Base-by-base conservation (phyloP, 768 basidiomycete genomes). In the Russula dissimulans region DNA sequence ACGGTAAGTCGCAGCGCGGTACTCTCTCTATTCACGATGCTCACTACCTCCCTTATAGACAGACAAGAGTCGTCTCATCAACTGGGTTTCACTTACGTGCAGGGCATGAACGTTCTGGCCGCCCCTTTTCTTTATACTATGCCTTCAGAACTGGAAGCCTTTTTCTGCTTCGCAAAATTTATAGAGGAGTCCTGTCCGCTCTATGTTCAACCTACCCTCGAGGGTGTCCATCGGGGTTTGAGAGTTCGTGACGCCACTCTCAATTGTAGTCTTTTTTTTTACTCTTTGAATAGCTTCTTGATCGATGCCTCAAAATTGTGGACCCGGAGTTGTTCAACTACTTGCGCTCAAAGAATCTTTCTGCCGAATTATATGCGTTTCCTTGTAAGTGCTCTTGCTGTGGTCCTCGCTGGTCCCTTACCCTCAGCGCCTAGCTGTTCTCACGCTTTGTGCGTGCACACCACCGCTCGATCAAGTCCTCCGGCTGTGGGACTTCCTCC, bases 41-140 rank as follows among this genome's bases (percentile, higher is more conserved):
- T 70, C 47, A 54, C 46, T 14, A 31, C 36, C 32, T 17, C 49
- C 36, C 3, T 36, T 36, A 36, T 39, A 92, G 90, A 92, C 67
- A 78, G 84, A 64, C 85, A 87, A 72, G 88, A 91, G 38, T 61
- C 54, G 67, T 77, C 76, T 0, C 82, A 88, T n/a, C 85, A 84
- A 59, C 79, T 91, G 44, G 90, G 83, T 9, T 97, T 97, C 73
- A 93, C 91, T 34, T 99, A 98, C 68, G 95, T 99, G 9, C 95
- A 99, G 74, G 97, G 97, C 34, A 97, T 97, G 93, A 99, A 99
- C 71, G 97, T 98, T 50, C 84, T 99, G 39, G 93, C 95, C 22
- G 97, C 97, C 3, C 97, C 97, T 0, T 99, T 98, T 72, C 79
- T 99, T 32, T 99, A 97, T 70, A 92, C 90, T 11, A 90, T 98